These are phyloP conservation scores for Uronychia setigera DNA, from an alignment of 73 alveolate species.

Conservation along the genomic window DNA sequence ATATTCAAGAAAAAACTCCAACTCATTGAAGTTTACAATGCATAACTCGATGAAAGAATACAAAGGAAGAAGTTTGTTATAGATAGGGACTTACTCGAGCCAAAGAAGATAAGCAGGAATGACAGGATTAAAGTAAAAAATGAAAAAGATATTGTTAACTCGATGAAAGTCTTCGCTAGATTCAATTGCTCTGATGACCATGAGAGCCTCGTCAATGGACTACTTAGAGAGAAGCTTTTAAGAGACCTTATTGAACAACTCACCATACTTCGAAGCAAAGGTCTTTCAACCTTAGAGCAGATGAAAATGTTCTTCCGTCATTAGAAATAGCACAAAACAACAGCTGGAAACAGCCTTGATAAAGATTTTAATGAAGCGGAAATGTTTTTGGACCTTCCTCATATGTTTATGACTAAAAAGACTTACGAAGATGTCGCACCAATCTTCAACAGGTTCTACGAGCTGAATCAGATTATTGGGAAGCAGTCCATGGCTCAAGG, in stretches of 20 bases:
- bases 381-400: too few relatives aligned
- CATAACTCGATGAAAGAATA: constrained; percentile 91
- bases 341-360: too few relatives aligned
- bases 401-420: too few relatives aligned
- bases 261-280: too few relatives aligned
- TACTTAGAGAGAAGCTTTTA: constrained; percentile 65
- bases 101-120: constrained; percentile 32
- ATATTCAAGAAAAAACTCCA: constrained; percentile 84
- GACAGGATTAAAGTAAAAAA: constrained; percentile 64
- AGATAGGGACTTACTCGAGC: constrained; percentile 87
- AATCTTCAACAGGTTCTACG: too few relatives aligned
- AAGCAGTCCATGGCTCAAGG: too few relatives aligned
- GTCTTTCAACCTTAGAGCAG: too few relatives aligned
- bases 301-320: too few relatives aligned
- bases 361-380: too few relatives aligned
- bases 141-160: constrained; percentile 44
- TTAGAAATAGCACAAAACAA: too few relatives aligned
- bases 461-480: too few relatives aligned
- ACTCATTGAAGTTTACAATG: constrained; percentile 88
- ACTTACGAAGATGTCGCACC: too few relatives aligned
- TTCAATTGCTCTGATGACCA: constrained; percentile 79
- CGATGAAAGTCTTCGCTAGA: constrained; percentile 82
- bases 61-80: constrained; percentile 92
- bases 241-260: constrained; percentile 72
- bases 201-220: constrained; percentile 63